Evolutionary conservation across 805 yeast species (phyloP), one percentile per base, ranked within the genome.

Genomic region (Saccharomycopsis fermentans): DNA sequence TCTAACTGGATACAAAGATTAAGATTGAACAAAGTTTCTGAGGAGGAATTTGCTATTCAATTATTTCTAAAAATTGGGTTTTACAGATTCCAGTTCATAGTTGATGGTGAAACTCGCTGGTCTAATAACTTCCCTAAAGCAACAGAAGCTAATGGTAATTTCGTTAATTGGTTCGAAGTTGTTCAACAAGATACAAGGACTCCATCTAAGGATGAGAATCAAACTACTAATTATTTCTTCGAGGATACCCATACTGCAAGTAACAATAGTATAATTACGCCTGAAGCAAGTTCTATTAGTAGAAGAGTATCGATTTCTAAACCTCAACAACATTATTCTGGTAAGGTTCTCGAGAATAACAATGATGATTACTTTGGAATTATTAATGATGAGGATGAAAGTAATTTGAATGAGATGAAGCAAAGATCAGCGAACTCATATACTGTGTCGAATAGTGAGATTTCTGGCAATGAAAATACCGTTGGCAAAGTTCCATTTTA

Each of bases 1-100:
- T 94, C 99, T 0, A 96, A 96, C 5, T 94, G 99, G 98, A 77
- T 96, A 65, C 90, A 90, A 71, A 92, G 92, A 97, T 90, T 92
- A 68, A 95, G 95, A 47, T 74, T 94, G 64, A 78, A 79, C 34
- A 75, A 74, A 11, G 82, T 59, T 16, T 48, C 32, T 17, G 54
- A 21, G 9, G 77, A 77, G 21, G 76, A 77, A 40, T 84, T 86
- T 65, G 77, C 82, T 52, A 85, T 89, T 27, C 86, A 87, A 55
- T 74, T 89, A 55, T 87, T 87, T 43, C 73, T 89, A 54, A 96
- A 96, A 0, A 84, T 87, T 9, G 97, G 97, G 12, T 90, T 96
- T 1, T 97, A 91, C 71, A 77, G 97, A 63, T 88, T 92, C 72
- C 82, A 96, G 67, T 91, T 91, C 68, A 94, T 92, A 59, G 94